Conservation (phyloP, 805 yeast genomes). For the Zygosaccharomyces bailii region DNA sequence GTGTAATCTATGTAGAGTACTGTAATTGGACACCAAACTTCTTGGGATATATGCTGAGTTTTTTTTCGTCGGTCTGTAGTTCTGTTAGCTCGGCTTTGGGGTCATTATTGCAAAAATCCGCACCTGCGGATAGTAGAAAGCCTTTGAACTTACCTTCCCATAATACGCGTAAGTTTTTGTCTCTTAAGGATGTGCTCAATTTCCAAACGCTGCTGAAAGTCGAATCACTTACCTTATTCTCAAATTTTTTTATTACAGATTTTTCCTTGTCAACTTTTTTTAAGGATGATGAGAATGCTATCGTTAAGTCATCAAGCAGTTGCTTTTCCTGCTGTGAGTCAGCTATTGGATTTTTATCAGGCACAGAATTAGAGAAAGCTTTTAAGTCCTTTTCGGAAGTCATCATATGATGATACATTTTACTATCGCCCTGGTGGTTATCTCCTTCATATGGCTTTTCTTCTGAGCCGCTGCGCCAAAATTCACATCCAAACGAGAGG, state of each 20-base stretch:
- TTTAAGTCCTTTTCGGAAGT: conserved; percentile 7
- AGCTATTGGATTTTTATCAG: conserved; percentile 13
- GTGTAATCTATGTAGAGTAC: conserved; percentile 27
- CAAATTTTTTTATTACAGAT: conserved; percentile 49
- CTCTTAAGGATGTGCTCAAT: conserved; percentile 64
- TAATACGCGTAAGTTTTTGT: conserved; percentile 55
- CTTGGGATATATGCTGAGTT: conserved; percentile 16
- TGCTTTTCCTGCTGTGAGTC: conserved; percentile 21
- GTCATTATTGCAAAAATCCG: conserved; percentile 39
- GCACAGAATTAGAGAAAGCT: no score
- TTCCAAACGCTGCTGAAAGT: conserved; percentile 70
- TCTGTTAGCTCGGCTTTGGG: conserved; percentile 39
- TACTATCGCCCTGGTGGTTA: conserved; percentile 10
- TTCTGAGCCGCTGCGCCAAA: conserved; percentile 53
- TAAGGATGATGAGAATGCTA: conserved; percentile 34
- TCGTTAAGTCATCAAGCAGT: conserved; percentile 26
- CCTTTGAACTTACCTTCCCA: conserved; percentile 91
- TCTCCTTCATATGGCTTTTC: conserved; percentile 10
- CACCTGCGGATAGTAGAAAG: conserved; percentile 73
- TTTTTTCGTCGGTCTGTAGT: conserved; percentile 1
- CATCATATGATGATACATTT: conserved; percentile 21
- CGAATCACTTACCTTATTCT: conserved; percentile 47
- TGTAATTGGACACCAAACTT: conserved; percentile 34
- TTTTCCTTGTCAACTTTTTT: conserved; percentile 36
- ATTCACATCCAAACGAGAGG: conserved; percentile 78